Conservation (phyloP, 495 filamentous ascomycete genomes). For the Podospora appendiculata region DNA sequence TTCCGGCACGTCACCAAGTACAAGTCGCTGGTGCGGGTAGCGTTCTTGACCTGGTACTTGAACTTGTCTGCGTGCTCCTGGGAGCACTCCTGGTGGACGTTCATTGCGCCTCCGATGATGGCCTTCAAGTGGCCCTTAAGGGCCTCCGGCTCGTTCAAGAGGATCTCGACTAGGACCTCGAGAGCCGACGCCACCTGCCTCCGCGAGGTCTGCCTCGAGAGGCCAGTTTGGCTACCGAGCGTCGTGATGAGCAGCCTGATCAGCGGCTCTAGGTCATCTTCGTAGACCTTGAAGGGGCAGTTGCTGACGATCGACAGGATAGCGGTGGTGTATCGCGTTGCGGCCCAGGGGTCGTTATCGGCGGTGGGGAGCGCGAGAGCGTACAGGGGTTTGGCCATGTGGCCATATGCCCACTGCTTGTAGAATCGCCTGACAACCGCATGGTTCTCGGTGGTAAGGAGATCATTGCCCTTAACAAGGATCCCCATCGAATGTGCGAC, state of each 20-base stretch:
- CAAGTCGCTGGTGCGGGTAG: not conserved
- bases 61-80: constrained; percentile 4
- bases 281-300: constrained; percentile 32
- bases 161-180: constrained; percentile 29
- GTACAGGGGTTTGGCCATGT: constrained; percentile 21
- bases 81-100: constrained; percentile 19
- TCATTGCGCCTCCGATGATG: constrained; percentile 23
- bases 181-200: constrained; percentile 24
- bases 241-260: constrained; percentile 31
- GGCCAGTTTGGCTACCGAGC: constrained; percentile 6
- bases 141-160: constrained; percentile 24
- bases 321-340: constrained; percentile 19
- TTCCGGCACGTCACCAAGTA: constrained; percentile 17
- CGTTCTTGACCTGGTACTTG: not conserved
- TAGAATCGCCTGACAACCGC: constrained; percentile 22
- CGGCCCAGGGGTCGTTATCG: constrained; percentile 2
- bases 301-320: constrained; percentile 32
- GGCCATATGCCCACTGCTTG: constrained; percentile 27
- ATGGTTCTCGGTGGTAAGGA: constrained; percentile 21
- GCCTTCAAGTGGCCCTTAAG: constrained; percentile 29
- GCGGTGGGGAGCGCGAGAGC: constrained; percentile 13
- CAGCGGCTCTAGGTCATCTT: constrained; percentile 27
- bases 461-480: constrained; percentile 14
- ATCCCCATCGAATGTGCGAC: constrained; percentile 21
- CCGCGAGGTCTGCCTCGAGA: constrained; percentile 9